These are phyloP conservation scores for Trichoderma endophyticum DNA, from an alignment of 2,329 filamentous ascomycete species.

Conservation along the genomic window DNA sequence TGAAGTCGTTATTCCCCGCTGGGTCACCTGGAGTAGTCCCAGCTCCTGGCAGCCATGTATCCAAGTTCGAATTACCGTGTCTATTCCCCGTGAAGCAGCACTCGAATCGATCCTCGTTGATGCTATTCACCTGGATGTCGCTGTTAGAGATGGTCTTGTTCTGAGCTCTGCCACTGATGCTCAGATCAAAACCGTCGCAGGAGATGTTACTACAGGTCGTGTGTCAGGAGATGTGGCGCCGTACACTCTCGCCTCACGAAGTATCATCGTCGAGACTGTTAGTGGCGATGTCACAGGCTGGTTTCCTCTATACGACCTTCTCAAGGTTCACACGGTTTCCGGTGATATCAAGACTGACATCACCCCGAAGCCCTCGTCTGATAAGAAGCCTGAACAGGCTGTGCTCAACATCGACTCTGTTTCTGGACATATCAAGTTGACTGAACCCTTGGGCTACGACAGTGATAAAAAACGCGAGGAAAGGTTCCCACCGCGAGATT, in stretches of 20 bases:
- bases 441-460: slow-evolving; percentile 38
- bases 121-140: slow-evolving; percentile 39
- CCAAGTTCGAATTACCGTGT: slow-evolving; percentile 46
- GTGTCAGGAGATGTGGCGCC: slow-evolving; percentile 28
- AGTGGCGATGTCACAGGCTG: slow-evolving; percentile 45
- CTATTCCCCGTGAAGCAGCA: slow-evolving; percentile 40
- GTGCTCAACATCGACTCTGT: slow-evolving; percentile 40
- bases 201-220: slow-evolving; percentile 37
- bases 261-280: slow-evolving; percentile 41
- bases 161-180: slow-evolving; percentile 32
- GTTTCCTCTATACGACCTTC: slow-evolving; percentile 50
- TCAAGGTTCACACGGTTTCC: slow-evolving; percentile 44
- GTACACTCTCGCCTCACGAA: slow-evolving; percentile 43
- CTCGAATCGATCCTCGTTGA: slow-evolving; percentile 39
- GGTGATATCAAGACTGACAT: slow-evolving; percentile 43
- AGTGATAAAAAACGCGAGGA: slow-evolving; percentile 20
- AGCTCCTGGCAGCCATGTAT: slow-evolving; percentile 41
- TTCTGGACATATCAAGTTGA: slow-evolving; percentile 43
- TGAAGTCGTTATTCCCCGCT: slow-evolving; percentile 38
- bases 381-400: slow-evolving; percentile 37
- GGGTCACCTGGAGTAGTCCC: slow-evolving; percentile 32
- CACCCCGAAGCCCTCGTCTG: slow-evolving; percentile 38
- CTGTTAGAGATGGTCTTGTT: slow-evolving; percentile 40
- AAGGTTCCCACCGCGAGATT: slow-evolving; percentile 45
- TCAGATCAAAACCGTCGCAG: slow-evolving; percentile 36